These are phyloP conservation scores for Chalaropsis ovoidea DNA, from an alignment of 2,329 filamentous ascomycete genomes.

Conservation along the genomic window DNA sequence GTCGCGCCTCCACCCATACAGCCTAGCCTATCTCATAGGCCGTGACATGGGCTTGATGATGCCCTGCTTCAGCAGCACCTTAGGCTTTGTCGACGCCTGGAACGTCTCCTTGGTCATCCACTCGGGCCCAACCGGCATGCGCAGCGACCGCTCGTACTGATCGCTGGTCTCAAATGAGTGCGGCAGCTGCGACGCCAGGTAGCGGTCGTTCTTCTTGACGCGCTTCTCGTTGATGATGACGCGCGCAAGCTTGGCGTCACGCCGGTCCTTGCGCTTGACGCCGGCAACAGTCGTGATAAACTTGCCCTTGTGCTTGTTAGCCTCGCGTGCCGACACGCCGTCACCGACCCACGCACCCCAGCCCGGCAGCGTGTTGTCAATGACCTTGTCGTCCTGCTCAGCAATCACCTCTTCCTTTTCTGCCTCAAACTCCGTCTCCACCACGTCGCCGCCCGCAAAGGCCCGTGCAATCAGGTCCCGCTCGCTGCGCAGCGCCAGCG, in stretches of 20 bases:
- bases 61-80: slow-evolving; percentile 82
- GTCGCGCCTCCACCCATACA: background rate
- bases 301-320: slow-evolving; percentile 51
- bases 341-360: slow-evolving; percentile 91
- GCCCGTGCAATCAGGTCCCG: slow-evolving; percentile 65
- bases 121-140: slow-evolving; percentile 81
- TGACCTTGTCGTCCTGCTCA: slow-evolving; percentile 71
- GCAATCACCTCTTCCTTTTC: slow-evolving; percentile 65
- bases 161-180: slow-evolving; percentile 78
- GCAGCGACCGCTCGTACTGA: slow-evolving; percentile 82
- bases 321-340: slow-evolving; percentile 62
- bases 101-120: slow-evolving; percentile 96
- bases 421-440: slow-evolving; percentile 64
- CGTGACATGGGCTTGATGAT: slow-evolving; percentile 79
- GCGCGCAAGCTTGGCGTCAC: slow-evolving; percentile 69
- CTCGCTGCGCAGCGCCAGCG: slow-evolving; percentile 47
- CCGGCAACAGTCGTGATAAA: slow-evolving; percentile 60
- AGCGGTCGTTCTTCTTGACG: slow-evolving; percentile 83
- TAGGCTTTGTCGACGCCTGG: slow-evolving; percentile 79
- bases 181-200: slow-evolving; percentile 72
- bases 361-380: slow-evolving; percentile 78
- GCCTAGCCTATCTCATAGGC: slow-evolving; percentile 41
- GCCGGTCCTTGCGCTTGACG: slow-evolving; percentile 63
- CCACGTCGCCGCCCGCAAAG: slow-evolving; percentile 82
- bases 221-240: slow-evolving; percentile 91